These are phyloP conservation scores for Colletotrichum truncatum DNA, from an alignment of 2,329 filamentous ascomycete species.

Conservation along the genomic window DNA sequence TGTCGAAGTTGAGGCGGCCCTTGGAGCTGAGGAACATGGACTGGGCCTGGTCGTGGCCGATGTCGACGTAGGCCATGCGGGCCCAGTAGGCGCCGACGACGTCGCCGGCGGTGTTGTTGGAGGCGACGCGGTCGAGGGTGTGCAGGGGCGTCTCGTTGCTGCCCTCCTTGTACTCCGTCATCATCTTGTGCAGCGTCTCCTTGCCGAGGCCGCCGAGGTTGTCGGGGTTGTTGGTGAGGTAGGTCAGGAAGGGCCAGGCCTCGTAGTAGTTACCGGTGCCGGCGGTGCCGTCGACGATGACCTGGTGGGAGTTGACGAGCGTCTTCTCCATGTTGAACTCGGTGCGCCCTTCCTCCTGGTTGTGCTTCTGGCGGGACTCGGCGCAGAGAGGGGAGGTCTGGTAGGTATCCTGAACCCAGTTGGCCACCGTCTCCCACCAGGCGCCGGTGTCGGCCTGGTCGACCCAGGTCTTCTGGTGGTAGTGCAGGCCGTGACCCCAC, in stretches of 20 bases:
- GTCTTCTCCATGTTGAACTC: constrained; percentile 54
- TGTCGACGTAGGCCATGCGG: constrained; percentile 61
- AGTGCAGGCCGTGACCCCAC: constrained; percentile 58
- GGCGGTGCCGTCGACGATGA: constrained; percentile 55
- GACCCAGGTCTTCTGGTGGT: constrained; percentile 53
- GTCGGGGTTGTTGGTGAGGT: constrained; percentile 58
- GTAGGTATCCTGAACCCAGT: constrained; percentile 59
- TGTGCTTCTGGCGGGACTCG: constrained; percentile 44
- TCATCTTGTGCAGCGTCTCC: constrained; percentile 51
- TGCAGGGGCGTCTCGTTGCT: constrained; percentile 62
- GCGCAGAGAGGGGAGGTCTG: constrained; percentile 54
- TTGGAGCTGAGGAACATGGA: constrained; percentile 47
- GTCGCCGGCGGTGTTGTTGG: constrained; percentile 43
- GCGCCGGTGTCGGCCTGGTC: constrained; percentile 55
- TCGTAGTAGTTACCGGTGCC: constrained; percentile 59
- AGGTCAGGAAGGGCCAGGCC: constrained; percentile 60
- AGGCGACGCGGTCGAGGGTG: constrained; percentile 49
- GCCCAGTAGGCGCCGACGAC: constrained; percentile 61
- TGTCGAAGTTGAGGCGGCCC: constrained; percentile 49
- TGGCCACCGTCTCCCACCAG: constrained; percentile 62
- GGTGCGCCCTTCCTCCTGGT: constrained; percentile 44
- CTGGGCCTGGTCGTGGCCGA: constrained; percentile 52
- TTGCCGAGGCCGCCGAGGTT: constrained; percentile 49
- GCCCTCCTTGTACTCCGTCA: constrained; percentile 50
- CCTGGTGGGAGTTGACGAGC: constrained; percentile 56